Conservation (phyloP, 2,329 filamentous ascomycete species). For the Epichloe uncinata region DNA sequence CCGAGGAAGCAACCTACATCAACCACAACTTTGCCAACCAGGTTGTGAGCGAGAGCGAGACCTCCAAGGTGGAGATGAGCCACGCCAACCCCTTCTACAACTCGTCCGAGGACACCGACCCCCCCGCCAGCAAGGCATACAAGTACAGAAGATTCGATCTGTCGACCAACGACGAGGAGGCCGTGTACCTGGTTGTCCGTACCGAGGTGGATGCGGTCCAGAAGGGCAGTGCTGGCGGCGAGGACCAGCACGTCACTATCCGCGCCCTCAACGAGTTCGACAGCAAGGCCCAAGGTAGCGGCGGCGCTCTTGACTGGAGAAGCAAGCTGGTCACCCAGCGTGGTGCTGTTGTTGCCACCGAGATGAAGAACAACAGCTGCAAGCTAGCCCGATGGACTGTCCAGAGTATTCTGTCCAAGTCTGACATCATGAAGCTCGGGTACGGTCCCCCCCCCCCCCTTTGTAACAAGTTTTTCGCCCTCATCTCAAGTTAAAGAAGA, state of each 20-base stretch:
- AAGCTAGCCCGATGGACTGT: slow-evolving; percentile 97
- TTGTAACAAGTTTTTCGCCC: background rate
- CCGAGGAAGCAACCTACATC: slow-evolving; percentile 97
- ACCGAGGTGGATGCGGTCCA: slow-evolving; percentile 92
- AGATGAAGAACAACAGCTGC: slow-evolving; percentile 99
- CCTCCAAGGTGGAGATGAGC: slow-evolving; percentile 66
- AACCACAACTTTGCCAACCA: slow-evolving; percentile 99
- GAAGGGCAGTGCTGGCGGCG: slow-evolving; percentile 85
- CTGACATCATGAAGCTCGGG: slow-evolving; percentile 98
- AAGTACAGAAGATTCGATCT: slow-evolving; percentile 97
- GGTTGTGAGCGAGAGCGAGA: slow-evolving; percentile 72
- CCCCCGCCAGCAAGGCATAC: slow-evolving; percentile 92
- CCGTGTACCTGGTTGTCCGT: slow-evolving; percentile 82
- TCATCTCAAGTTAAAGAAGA: background rate
- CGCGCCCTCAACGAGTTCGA: slow-evolving; percentile 99
- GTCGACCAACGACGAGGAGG: slow-evolving; percentile 87
- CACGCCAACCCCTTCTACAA: slow-evolving; percentile 98
- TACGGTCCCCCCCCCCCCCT: slow-evolving; percentile 29
- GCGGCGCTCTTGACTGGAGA: slow-evolving; percentile 92
- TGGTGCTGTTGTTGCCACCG: slow-evolving; percentile 92
- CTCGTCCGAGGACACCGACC: slow-evolving; percentile 79
- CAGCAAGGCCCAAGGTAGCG: slow-evolving; percentile 90
- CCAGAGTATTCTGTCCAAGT: slow-evolving; percentile 89
- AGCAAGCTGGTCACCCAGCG: slow-evolving; percentile 88
- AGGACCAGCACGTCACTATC: slow-evolving; percentile 82